Base-by-base conservation (phyloP, 192 early-diverging fungal genomes). In the Entomortierella parvispora region DNA sequence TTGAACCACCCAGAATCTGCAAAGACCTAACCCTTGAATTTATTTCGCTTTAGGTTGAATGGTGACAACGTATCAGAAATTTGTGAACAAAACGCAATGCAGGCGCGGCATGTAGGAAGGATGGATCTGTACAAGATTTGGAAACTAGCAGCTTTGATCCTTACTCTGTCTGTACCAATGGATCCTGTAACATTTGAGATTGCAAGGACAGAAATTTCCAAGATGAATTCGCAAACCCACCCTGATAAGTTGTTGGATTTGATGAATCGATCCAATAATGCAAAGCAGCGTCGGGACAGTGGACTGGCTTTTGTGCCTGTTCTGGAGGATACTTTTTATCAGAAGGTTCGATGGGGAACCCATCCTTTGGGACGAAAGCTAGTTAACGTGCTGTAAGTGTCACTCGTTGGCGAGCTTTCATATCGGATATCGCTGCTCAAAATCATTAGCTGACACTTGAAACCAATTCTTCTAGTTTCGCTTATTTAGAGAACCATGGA, bases 71-170 rank as follows among this genome's bases (percentile, higher is more conserved):
- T 89, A 7, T 81, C 82, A 10, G 80, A 67, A 28, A 85, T 91
- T 7, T 93, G 91, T 49, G 62, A 78, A 45, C 80, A 82, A n/a
- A 93, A 93, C 61, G 89, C 85, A 8, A 44, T 81, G 22, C 84
- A 84, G n/a, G 82, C 83, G 14, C 74, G 77, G 14, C 58, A 71
- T 14, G 44, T 84, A 47, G 80, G 81, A 9, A 74, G 89, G 1
- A 53, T 69, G 40, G 91, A 93, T 74, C 62, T 90, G 22, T 80
- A 84, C 48, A 82, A 88, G 63, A 85, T 90, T 29, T 93, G 92
- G 92, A 81, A 76, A 17, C 67, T 92, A 42, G 88, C 87, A n/a
- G 85, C 82, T 7, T 80, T 85, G 26, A 87, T 89, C 23, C 64
- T 92, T 11, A 67, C 75, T 17, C 71, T 83, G 7, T 80, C 75